phyloP scores from a whole-genome alignment of 305 asterid genomes.

The Solanum chacoense region DNA sequence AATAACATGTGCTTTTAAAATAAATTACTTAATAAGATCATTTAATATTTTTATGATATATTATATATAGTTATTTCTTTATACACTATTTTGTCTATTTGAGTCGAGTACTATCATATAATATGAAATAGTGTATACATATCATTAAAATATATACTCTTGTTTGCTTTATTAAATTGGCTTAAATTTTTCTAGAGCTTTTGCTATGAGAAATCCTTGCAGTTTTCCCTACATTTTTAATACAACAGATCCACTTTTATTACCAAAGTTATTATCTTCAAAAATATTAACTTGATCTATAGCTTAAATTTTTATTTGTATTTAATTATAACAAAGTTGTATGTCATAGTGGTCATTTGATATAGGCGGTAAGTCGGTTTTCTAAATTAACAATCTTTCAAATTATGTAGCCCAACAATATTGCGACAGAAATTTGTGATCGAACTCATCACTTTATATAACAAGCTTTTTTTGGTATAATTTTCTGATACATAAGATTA shows the following conservation, averaged over 20 bases:
- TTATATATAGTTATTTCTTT: neutral
- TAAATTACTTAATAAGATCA: neutral
- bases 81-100: neutral
- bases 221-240: neutral
- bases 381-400: neutral
- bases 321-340: neutral
- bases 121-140: neutral
- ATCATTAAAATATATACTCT: neutral
- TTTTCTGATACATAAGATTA: neutral
- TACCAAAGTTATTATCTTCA: neutral
- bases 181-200: neutral
- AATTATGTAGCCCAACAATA: neutral
- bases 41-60: neutral
- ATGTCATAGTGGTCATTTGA: neutral
- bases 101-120: neutral
- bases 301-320: neutral
- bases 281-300: neutral
- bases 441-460: neutral
- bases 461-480: neutral
- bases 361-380: neutral
- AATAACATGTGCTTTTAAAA: neutral
- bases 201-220: neutral
- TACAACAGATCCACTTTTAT: neutral
- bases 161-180: neutral
- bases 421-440: neutral